Percentiles rank a stretch among this genome's conserved stretches.
These are phyloP conservation scores for Pseudocercospora cruenta DNA, from an alignment of 2,329 filamentous ascomycete genomes.

Conservation along the genomic window DNA sequence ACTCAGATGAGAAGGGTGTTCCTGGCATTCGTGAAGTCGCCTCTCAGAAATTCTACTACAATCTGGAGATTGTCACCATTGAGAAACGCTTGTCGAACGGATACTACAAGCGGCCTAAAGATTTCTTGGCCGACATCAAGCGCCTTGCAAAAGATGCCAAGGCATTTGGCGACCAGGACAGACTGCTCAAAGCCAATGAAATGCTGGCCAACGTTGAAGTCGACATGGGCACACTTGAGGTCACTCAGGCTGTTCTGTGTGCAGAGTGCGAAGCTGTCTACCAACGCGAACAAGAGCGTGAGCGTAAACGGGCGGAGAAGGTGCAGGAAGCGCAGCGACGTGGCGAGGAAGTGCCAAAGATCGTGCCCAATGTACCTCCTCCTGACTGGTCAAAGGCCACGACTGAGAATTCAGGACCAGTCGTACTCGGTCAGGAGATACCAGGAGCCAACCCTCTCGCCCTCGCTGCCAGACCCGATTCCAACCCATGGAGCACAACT, in stretches of 20 bases:
- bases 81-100: constrained; percentile 97
- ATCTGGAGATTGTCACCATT: constrained; percentile 87
- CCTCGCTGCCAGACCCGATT: constrained; percentile 59
- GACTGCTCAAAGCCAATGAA: constrained; percentile 85
- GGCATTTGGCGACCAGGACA: constrained; percentile 78
- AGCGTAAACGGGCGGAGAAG: constrained; percentile 50
- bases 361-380: constrained; percentile 46
- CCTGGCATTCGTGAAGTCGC: constrained; percentile 74
- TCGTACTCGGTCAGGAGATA: constrained; percentile 65
- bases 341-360: constrained; percentile 55
- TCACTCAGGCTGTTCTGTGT: constrained; percentile 63
- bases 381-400: constrained; percentile 47
- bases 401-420: constrained; percentile 49
- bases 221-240: constrained; percentile 78
- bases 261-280: constrained; percentile 82
- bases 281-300: constrained; percentile 69
- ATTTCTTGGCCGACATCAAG: constrained; percentile 87
- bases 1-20: constrained; percentile 76
- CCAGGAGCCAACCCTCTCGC: constrained; percentile 54
- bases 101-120: constrained; percentile 87
- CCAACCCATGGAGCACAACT: constrained; percentile 58
- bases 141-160: constrained; percentile 82
- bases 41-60: constrained; percentile 89
- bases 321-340: constrained; percentile 65
- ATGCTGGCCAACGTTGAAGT: constrained; percentile 92